Base-by-base conservation (phyloP, 148 eudicot species). In the Arctostaphylos glauca region DNA sequence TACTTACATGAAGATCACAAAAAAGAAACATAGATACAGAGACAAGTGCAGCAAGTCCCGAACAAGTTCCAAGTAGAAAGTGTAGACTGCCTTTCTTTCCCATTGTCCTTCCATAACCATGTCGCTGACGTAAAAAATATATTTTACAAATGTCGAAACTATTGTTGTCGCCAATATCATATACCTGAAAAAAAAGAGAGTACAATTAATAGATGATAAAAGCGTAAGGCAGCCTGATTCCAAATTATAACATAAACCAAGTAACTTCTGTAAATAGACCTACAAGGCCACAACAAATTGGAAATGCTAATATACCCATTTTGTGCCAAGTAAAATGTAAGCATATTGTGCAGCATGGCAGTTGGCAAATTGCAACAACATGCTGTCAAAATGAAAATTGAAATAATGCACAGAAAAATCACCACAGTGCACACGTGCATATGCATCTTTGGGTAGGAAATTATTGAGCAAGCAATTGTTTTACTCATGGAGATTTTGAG, bases 31-130 rank as follows among this genome's bases (percentile, higher is more conserved):
- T 59, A 96, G 90, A 86, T 96, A 96, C 98, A 96, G 88, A 82
- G 99, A 91, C 89, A 96, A 87, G 90, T 96, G 99, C 84, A 96
- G 85, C 88, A 96, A 89, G 91, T 96, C 99, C 23, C 97, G 92
- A 78, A 94, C 86, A 83, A 96, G 97, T 84, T 96, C 99, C 89
- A 96, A 87, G 90, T 96, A 96, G 85, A 96, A 96, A 70, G 98
- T 96, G 85, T 92, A 96, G 46, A 96, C 97, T 81, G 99, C 97
- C 84, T 96, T 96, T 83, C 78, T 96, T 85, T 96, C 99, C 99
- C 99, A 96, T 86, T 96, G 99, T 55, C 99, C 99, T 82, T 96
- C 99, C 99, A 96, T 94, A 82, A 94, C 91, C 95, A 96, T 92
- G 91, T 96, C 99, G 76, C 92, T 89, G 38, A 94, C 95, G 75